Conservation (phyloP, 2,329 filamentous ascomycete species). For the Paecilomyces sp. region DNA sequence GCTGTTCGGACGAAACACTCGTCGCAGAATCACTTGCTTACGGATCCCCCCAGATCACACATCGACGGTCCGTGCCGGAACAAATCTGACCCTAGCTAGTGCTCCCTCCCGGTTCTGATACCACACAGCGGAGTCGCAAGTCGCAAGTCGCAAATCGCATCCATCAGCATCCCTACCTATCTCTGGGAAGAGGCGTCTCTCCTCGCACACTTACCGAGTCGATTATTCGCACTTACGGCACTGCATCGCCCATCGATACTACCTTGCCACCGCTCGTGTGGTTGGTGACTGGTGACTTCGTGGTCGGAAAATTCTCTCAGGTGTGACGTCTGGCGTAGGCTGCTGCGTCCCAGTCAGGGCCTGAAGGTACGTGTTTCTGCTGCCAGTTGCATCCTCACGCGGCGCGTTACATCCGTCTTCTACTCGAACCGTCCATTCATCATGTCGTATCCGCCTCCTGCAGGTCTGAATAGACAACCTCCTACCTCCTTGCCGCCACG, state of each 20-base stretch:
- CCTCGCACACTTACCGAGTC: not conserved
- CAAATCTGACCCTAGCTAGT: too few species aligned
- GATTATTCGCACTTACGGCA: not conserved
- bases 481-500: conserved; percentile 66
- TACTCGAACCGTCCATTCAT: conserved; percentile 41
- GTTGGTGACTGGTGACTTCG: not conserved
- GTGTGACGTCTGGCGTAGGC: conserved; percentile 28
- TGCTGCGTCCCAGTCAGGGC: conserved; percentile 24
- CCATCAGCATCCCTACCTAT: not conserved
- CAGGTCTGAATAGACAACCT: conserved; percentile 55
- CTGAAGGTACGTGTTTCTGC: conserved; percentile 36
- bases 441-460: conserved; percentile 82
- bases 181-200: not conserved
- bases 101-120: too few species aligned
- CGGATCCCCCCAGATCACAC: not conserved
- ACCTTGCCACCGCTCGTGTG: not conserved
- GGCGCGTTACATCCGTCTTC: conserved; percentile 20
- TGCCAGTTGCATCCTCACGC: conserved; percentile 19
- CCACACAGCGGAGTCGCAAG: not conserved
- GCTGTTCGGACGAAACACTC: not conserved
- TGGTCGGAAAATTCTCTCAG: conserved; percentile 13
- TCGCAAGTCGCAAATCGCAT: not conserved
- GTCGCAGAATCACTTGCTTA: not conserved
- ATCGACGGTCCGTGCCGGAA: not conserved
- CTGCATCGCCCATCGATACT: not conserved